Base-by-base conservation (phyloP, 2,329 filamentous ascomycete genomes). In the Colletotrichum tanaceti region DNA sequence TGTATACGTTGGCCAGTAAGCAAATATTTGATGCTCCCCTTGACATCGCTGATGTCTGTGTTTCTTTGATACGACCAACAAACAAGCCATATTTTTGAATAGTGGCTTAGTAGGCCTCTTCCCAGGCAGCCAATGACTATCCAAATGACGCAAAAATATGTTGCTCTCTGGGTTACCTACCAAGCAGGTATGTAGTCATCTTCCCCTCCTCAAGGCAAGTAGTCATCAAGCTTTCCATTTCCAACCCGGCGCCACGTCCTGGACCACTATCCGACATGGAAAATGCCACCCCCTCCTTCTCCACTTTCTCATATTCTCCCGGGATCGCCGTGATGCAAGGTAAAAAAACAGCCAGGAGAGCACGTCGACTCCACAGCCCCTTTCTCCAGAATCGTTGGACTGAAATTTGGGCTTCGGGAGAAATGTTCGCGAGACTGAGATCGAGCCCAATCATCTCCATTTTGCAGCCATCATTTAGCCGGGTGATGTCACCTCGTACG, bases 391-490 rank as follows among this genome's bases (percentile, higher is more conserved):
- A 4, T 20, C 11, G 18, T n/a, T 24, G 7, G 46, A 43, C 10
- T 22, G 38, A 24, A 52, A 11, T 13, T 35, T 44, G 11, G 18
- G 18, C 4, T 11, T 32, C 24, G 47, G 28, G 43, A n/a, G 10
- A 39, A 41, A 24, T 18, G 13, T 35, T 20, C 10, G 24, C 52
- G 20, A 39, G 14, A 22, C 14, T 14, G 20, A 13, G 9, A 10
- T 44, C 28, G 43, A 49, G 22, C 43, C 18, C 44, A 20, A 39
- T n/a, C 13, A 20, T 11, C 14, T n/a, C 28, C 35, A 38, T 44
- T 50, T 59, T 55, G 24, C 50, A 61, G 20, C n/a, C 20, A 43
- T 35, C 38, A 44, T 44, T 65, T 55, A 55, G 5, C 62, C 49
- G 43, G 46, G 49, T 44, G 47, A 43, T 54, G 47, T 65, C 54